Evolutionary conservation across 352 stramenopile genomes (phyloP).

Genomic region (Phytophthora meadii): DNA sequence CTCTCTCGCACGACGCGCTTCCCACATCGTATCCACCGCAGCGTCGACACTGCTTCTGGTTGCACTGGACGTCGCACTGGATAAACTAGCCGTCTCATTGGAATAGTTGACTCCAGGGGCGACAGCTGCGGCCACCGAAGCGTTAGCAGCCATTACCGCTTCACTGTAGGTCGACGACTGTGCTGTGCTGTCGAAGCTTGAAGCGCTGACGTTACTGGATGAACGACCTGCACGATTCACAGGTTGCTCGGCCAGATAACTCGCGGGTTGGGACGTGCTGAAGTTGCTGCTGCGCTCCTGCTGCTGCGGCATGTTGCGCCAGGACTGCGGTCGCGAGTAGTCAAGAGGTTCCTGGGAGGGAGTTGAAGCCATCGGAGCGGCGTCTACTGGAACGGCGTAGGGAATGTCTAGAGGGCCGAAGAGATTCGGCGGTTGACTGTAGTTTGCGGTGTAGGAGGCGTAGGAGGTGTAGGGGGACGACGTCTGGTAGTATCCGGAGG

Average conservation of each 20-base stretch:
- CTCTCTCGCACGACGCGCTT: constrained; percentile 57
- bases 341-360: constrained; percentile 26
- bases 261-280: constrained; percentile 2
- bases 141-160: constrained; percentile 25
- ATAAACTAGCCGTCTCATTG: constrained; percentile 15
- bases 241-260: constrained; percentile 23
- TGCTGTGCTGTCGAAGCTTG: constrained; percentile 23
- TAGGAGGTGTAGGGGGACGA: constrained; percentile 26
- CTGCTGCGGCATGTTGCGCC: constrained; percentile 50
- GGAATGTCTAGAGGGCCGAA: constrained; percentile 13
- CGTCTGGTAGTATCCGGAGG: constrained; percentile 22
- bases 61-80: constrained; percentile 29
- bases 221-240: constrained; percentile 11
- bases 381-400: constrained; percentile 34
- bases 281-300: constrained; percentile 25
- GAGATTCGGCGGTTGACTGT: constrained; percentile 10
- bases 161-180: constrained; percentile 25
- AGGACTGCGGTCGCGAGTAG: constrained; percentile 50
- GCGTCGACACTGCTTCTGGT: constrained; percentile 40
- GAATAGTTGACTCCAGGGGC: constrained; percentile 1
- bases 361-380: constrained; percentile 11
- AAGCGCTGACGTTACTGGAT: constrained; percentile 18
- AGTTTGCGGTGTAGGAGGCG: constrained; percentile 10
- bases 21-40: constrained; percentile 68
- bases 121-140: constrained; percentile 23